These are phyloP conservation scores for Diplosphaera chodatii DNA, from an alignment of 139 green algal species.

Conservation along the genomic window DNA sequence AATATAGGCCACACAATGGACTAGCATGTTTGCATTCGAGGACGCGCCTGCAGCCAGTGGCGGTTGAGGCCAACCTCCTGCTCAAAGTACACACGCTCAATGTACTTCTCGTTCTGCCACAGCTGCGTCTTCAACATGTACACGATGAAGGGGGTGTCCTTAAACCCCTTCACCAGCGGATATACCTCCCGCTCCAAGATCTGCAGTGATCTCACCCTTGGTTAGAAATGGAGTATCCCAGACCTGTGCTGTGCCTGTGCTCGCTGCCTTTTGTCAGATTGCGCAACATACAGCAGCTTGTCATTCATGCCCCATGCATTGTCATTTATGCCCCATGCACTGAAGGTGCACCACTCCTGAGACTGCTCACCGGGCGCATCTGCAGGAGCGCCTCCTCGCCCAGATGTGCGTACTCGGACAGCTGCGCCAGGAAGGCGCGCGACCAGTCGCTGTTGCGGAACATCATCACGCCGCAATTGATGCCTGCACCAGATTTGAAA, in stretches of 20 bases:
- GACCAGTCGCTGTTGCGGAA: slow-evolving; percentile 24
- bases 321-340: no score
- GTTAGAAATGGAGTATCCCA: no score
- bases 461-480: slow-evolving; percentile 21
- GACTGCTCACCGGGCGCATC: not conserved
- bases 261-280: no score
- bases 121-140: not conserved
- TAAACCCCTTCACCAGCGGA: not conserved
- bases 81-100: not conserved
- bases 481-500: no score
- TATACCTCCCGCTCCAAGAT: not conserved
- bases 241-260: no score
- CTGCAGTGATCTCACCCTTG: no score
- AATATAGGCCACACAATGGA: no score
- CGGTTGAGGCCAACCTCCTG: not conserved
- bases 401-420: not conserved
- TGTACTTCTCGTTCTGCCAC: not conserved
- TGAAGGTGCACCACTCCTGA: no score
- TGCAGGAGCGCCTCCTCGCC: not conserved
- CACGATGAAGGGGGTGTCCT: slow-evolving; percentile 1
- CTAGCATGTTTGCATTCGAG: no score
- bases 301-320: no score
- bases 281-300: no score
- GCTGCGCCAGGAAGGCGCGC: slow-evolving; percentile 4
- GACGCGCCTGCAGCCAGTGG: not conserved